These are phyloP conservation scores for Malus hybrid DNA, from an alignment of 331 rosid species.

Conservation along the genomic window DNA sequence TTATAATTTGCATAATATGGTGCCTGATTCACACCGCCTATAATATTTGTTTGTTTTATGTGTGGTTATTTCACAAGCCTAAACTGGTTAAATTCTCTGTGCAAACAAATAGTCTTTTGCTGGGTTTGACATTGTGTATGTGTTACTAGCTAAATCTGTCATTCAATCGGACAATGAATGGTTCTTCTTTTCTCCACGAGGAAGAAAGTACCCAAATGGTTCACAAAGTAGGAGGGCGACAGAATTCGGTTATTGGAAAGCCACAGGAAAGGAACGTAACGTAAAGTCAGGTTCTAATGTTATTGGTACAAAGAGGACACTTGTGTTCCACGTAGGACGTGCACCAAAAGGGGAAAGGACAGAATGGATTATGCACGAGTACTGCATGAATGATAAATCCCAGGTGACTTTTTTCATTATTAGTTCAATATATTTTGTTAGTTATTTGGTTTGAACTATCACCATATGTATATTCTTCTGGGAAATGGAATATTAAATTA, in stretches of 20 bases:
- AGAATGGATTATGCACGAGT: slow-evolving; percentile 87
- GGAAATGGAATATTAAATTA: background rate
- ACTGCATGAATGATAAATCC: slow-evolving; percentile 31
- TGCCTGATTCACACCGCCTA: background rate
- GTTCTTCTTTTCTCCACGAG: slow-evolving; percentile 95
- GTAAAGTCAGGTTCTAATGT: slow-evolving; percentile 61
- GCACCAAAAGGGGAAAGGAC: slow-evolving; percentile 97
- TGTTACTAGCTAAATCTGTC: slow-evolving; percentile 56
- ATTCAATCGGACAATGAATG: slow-evolving; percentile 77
- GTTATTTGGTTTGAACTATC: background rate
- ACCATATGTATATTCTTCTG: background rate
- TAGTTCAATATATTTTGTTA: background rate
- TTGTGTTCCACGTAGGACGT: slow-evolving; percentile 88
- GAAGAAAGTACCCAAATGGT: slow-evolving; percentile 94
- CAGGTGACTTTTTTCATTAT: slow-evolving; percentile 28
- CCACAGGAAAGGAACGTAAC: slow-evolving; percentile 87
- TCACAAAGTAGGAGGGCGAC: slow-evolving; percentile 89
- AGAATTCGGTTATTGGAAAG: slow-evolving; percentile 91
- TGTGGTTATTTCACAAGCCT: background rate
- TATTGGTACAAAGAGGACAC: slow-evolving; percentile 85
- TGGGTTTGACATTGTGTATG: slow-evolving; percentile 11
- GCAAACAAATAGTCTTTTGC: background rate
- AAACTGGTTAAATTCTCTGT: background rate
- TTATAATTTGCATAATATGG: background rate
- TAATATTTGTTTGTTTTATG: background rate